Evolutionary conservation across 345 rosid species (phyloP).

Genomic region (Lumnitzera racemosa): DNA sequence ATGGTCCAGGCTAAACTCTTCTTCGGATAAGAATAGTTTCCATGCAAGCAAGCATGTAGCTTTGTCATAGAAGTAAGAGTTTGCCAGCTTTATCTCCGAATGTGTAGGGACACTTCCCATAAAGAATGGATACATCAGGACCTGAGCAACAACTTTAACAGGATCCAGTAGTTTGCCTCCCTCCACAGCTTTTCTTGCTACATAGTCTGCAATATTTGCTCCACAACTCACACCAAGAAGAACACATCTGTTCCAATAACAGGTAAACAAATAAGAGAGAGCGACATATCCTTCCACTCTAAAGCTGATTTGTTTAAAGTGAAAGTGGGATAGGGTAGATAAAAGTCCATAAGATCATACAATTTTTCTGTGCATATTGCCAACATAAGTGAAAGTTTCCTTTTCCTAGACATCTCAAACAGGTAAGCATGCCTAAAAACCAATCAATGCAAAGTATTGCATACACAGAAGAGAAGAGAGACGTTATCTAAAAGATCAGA

Average conservation of each 20-base stretch:
- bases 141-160: conserved; percentile 93
- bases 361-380: no score
- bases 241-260: conserved; percentile 56
- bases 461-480: no score
- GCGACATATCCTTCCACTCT: no score
- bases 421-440: no score
- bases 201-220: conserved; percentile 75
- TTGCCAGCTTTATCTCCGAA: conserved; percentile 78
- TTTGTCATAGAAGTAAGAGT: conserved; percentile 87
- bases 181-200: conserved; percentile 71
- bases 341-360: no score
- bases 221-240: conserved; percentile 94
- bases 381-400: no score
- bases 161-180: conserved; percentile 66
- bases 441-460: no score
- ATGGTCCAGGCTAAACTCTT: conserved; percentile 72
- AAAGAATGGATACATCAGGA: conserved; percentile 84
- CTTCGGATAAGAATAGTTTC: conserved; percentile 80
- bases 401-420: no score
- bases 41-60: conserved; percentile 70
- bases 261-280: conserved; percentile 8
- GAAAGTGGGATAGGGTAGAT: no score
- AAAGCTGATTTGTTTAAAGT: no score
- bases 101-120: conserved; percentile 73
- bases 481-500: no score